A percentile compares a stretch with the other conserved stretches of the same genome.
phyloP scores from a whole-genome alignment of 2,329 filamentous ascomycete species.

The Elsinoe batatas region DNA sequence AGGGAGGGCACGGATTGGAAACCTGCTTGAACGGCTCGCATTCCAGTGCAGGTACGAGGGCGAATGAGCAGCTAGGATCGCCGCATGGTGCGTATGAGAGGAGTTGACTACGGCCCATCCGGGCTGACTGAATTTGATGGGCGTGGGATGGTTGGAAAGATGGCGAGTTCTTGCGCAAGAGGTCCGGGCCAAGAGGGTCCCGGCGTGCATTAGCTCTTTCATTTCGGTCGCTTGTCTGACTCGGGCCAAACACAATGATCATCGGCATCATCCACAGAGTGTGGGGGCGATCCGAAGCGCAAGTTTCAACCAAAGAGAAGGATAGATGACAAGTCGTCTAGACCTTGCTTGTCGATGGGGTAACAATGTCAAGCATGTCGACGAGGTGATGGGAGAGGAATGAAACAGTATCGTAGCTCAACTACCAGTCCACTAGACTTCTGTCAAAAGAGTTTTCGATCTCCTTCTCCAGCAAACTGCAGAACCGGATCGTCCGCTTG shows the following conservation, averaged over 20 bases:
- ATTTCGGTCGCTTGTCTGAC: slow-evolving; percentile 5
- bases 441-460: not conserved
- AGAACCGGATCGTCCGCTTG: slow-evolving; percentile 5
- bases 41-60: slow-evolving; percentile 7
- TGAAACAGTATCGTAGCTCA: not conserved
- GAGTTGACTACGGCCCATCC: slow-evolving; percentile 10
- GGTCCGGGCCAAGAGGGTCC: slow-evolving; percentile 4
- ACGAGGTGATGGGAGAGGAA: not conserved
- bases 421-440: not conserved
- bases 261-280: not conserved
- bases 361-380: not conserved
- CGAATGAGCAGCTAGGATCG: slow-evolving; percentile 13
- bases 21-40: slow-evolving; percentile 7
- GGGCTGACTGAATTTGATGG: slow-evolving; percentile 4
- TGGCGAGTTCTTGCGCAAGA: slow-evolving; percentile 13
- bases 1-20: slow-evolving; percentile 10
- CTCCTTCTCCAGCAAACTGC: not conserved
- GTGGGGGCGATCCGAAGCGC: slow-evolving; percentile 11
- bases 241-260: slow-evolving; percentile 11
- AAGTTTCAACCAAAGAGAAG: not conserved
- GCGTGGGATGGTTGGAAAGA: slow-evolving; percentile 11
- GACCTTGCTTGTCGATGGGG: not conserved
- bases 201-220: slow-evolving; percentile 6
- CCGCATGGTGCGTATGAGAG: slow-evolving; percentile 9
- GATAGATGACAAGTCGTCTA: not conserved